Evolutionary conservation across 2,329 filamentous ascomycete genomes (phyloP).

Genomic region (Trichophyton mentagrophytes): DNA sequence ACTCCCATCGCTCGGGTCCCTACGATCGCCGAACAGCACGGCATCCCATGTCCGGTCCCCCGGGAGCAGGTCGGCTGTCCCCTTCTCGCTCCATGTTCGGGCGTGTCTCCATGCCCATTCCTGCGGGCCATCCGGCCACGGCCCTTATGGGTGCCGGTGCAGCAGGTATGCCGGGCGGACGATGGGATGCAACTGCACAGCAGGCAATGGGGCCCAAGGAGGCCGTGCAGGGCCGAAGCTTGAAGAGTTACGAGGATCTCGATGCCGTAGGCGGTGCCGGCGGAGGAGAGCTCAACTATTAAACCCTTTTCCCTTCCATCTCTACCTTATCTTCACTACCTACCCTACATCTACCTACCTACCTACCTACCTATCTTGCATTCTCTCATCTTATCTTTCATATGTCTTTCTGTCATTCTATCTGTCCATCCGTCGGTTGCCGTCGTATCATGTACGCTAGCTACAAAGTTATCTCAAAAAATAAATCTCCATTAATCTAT

Average conservation of each 20-base stretch:
- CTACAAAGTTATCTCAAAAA: too few species aligned
- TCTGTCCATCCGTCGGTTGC: too few species aligned
- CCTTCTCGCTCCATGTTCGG: conserved; percentile 29
- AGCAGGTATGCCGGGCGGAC: conserved; percentile 52
- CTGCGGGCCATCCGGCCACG: conserved; percentile 29
- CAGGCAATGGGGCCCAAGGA: conserved; percentile 70
- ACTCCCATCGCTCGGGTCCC: conserved; percentile 50
- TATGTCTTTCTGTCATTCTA: too few species aligned
- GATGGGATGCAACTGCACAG: conserved; percentile 58
- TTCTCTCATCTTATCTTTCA: too few species aligned
- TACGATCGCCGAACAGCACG: conserved; percentile 53
- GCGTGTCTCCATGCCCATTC: conserved; percentile 15
- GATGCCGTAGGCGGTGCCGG: conserved; percentile 68
- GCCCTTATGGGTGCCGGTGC: conserved; percentile 27
- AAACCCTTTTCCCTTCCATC: conserved; percentile 15
- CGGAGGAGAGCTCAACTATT: conserved; percentile 84
- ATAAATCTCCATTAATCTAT: not conserved
- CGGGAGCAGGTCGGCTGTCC: conserved; percentile 35
- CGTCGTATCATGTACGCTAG: too few species aligned
- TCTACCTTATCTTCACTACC: not conserved
- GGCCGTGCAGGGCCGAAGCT: conserved; percentile 77
- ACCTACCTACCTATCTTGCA: too few species aligned
- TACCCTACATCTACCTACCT: not conserved
- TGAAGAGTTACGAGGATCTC: conserved; percentile 96
- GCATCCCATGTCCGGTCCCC: conserved; percentile 4